Evolutionary conservation across 257 asterid species (phyloP), one percentile per base, ranked within the genome.

Genomic region (Plantago elongata): DNA sequence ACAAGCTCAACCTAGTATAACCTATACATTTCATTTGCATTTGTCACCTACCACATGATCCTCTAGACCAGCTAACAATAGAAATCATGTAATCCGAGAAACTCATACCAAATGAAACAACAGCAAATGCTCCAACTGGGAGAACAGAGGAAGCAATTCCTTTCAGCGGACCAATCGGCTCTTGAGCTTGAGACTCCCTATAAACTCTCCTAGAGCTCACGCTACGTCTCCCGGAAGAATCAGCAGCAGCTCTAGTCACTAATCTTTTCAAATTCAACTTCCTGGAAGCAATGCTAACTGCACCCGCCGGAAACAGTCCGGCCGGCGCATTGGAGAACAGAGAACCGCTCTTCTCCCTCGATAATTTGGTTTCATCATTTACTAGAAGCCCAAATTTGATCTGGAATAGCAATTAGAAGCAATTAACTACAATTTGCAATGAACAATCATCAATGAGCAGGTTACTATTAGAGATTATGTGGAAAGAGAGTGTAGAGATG

Each of bases 41-140:
- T 52, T 11, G 12, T 30, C 11, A 51, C 54, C 38, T 29, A 11
- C 47, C 14, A 56, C 5, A 0, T 7, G 40, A 34, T 5, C 40
- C 0, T 34, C 40, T 34, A 22, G 2, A 34, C 40, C 5, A 1
- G 8, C 40, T 7, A 13, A 34, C 46, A 37, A n/a, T 54, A 34
- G 22, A 15, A 54, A 30, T 14, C 30, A 9, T 22, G 37, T 16
- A 51, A 17, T 17, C 27, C 13, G 37, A 27, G 66, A 60, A 64
- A 67, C 12, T 64, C 77, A 69, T 89, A 92, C 99, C 99, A n/a
- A 84, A 89, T 49, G 88, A 76, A 40, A 72, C 84, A 40, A 87
- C 80, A 30, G 83, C 71, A 62, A 84, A 81, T 30, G 95, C 86
- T 54, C 96, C 97, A 4, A 83, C 86, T 12, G 99, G 95, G 45